These are phyloP conservation scores for Herpotrichia juniperi DNA, from an alignment of 2,329 filamentous ascomycete genomes.

Conservation along the genomic window DNA sequence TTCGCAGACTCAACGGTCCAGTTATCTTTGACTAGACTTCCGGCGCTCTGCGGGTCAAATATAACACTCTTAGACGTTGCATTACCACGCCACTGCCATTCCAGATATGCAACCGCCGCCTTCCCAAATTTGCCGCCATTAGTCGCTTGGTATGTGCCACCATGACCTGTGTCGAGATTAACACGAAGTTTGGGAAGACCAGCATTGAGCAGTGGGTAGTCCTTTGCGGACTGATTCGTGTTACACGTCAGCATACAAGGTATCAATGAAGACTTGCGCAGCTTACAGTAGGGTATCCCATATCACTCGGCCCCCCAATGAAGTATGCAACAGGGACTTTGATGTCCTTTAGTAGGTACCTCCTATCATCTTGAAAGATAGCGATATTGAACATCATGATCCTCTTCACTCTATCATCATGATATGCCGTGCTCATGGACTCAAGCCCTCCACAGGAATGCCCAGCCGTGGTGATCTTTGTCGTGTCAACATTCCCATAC, in stretches of 20 bases:
- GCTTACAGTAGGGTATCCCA: slow-evolving; percentile 22
- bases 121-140: slow-evolving; percentile 29
- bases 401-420: slow-evolving; percentile 23
- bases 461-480: slow-evolving; percentile 23
- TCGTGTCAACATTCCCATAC: slow-evolving; percentile 25
- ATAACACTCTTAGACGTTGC: slow-evolving; percentile 23
- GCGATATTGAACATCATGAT: slow-evolving; percentile 29
- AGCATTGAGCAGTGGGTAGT: slow-evolving; percentile 20
- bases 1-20: slow-evolving; percentile 23
- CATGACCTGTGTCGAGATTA: slow-evolving; percentile 28
- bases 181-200: slow-evolving; percentile 22
- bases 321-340: slow-evolving; percentile 25
- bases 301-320: slow-evolving; percentile 24
- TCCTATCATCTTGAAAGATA: slow-evolving; percentile 24
- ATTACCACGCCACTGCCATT: slow-evolving; percentile 26
- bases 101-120: slow-evolving; percentile 24
- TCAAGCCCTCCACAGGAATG: slow-evolving; percentile 26
- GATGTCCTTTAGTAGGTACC: slow-evolving; percentile 25
- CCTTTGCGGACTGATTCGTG: slow-evolving; percentile 20
- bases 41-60: slow-evolving; percentile 10
- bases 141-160: slow-evolving; percentile 23
- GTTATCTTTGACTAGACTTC: slow-evolving; percentile 24
- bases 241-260: not conserved
- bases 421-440: slow-evolving; percentile 23
- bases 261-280: not conserved